These are phyloP conservation scores for Penicillium oxalicum DNA, from an alignment of 2,329 filamentous ascomycete species.

Conservation along the genomic window DNA sequence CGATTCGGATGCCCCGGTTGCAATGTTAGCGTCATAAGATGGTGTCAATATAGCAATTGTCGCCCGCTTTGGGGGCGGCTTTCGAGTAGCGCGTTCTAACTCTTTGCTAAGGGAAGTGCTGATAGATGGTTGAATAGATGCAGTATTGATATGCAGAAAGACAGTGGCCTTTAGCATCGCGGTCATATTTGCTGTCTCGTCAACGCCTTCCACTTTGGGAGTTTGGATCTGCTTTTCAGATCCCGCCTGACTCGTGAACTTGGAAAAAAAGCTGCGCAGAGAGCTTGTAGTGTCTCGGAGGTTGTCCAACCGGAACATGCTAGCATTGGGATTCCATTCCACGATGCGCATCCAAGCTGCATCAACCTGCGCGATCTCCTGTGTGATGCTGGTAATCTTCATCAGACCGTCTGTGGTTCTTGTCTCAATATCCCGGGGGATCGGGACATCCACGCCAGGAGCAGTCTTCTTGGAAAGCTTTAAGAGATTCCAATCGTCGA, in stretches of 20 bases:
- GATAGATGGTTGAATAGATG: slow-evolving; percentile 71
- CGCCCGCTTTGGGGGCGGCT: slow-evolving; percentile 83
- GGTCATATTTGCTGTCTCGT: slow-evolving; percentile 66
- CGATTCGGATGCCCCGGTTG: slow-evolving; percentile 52
- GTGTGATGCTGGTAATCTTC: slow-evolving; percentile 73
- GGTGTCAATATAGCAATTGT: slow-evolving; percentile 83
- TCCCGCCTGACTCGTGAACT: slow-evolving; percentile 57
- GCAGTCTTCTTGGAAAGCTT: slow-evolving; percentile 79
- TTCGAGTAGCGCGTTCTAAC: slow-evolving; percentile 92
- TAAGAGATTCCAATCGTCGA: slow-evolving; percentile 80
- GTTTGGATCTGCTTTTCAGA: slow-evolving; percentile 34
- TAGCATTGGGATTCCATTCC: slow-evolving; percentile 66
- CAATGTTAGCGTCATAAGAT: slow-evolving; percentile 74
- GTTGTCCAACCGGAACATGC: slow-evolving; percentile 33
- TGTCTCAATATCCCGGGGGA: slow-evolving; percentile 74
- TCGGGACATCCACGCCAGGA: slow-evolving; percentile 62
- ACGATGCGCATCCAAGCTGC: slow-evolving; percentile 82
- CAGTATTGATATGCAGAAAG: slow-evolving; percentile 82
- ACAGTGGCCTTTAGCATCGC: slow-evolving; percentile 68
- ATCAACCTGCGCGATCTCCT: slow-evolving; percentile 86
- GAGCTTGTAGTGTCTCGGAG: slow-evolving; percentile 50
- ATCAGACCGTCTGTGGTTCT: slow-evolving; percentile 83
- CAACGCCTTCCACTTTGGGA: slow-evolving; percentile 54
- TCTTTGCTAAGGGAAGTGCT: slow-evolving; percentile 69
- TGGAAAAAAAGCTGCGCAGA: slow-evolving; percentile 72